These are phyloP conservation scores for Mucor plumbeus DNA, from an alignment of 371 early-diverging fungal species.

Conservation along the genomic window DNA sequence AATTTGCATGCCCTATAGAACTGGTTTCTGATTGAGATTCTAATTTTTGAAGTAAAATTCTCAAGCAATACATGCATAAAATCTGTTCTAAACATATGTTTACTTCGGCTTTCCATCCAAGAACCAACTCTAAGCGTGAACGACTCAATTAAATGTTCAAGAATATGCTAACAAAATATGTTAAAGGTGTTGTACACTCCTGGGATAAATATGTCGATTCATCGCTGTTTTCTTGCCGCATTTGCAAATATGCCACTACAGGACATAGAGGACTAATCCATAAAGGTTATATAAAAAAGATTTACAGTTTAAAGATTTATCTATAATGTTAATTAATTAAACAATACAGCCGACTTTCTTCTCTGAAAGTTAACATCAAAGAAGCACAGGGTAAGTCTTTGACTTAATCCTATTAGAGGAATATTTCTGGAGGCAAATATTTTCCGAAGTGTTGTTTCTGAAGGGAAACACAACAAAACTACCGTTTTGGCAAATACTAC, in stretches of 20 bases:
- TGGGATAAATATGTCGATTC: constrained; percentile 23
- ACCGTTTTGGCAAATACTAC: no score
- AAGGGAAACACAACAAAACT: no score
- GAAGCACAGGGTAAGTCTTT: no score
- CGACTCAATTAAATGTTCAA: constrained; percentile 17
- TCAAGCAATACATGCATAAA: constrained; percentile 4
- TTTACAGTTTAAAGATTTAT: no score
- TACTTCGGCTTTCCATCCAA: constrained; percentile 28
- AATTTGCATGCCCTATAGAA: constrained; percentile 7
- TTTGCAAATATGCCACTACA: constrained; percentile 14
- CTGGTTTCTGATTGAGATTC: not conserved
- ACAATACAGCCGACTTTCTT: no score
- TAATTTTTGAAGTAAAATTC: not conserved
- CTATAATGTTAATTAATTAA: no score
- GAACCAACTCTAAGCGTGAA: constrained; percentile 27
- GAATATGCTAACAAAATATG: constrained; percentile 19
- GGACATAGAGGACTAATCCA: no score
- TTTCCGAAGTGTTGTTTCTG: no score
- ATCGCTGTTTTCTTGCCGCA: constrained; percentile 14
- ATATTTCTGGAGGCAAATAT: no score
- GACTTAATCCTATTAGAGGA: no score
- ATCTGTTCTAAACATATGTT: constrained; percentile 14
- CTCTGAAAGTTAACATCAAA: no score
- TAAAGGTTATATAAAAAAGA: no score
- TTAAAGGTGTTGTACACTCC: constrained; percentile 1